Conservation (phyloP, 768 basidiomycete genomes). For the Lactarius indigo region DNA sequence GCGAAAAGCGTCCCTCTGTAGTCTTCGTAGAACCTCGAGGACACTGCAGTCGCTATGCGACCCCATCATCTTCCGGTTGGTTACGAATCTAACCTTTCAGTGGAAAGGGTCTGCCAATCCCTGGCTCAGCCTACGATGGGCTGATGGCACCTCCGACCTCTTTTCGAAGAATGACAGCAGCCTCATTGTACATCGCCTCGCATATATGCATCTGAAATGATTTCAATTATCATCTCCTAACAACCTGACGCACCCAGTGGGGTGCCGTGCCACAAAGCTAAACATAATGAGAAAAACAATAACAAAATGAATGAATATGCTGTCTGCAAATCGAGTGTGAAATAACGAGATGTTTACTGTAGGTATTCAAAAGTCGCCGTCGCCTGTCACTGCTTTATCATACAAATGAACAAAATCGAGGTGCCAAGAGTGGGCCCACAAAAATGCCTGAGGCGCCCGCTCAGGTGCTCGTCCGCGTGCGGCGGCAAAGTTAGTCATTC, state of each 20-base stretch:
- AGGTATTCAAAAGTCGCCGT: conserved; percentile 8
- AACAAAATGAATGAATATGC: conserved; percentile 1
- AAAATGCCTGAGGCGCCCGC: background rate
- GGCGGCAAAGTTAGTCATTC: conserved; percentile 13
- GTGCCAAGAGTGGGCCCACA: background rate
- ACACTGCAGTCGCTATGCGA: too few species aligned
- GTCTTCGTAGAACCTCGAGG: too few species aligned
- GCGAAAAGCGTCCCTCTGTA: too few species aligned
- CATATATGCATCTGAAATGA: background rate
- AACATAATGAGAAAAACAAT: background rate
- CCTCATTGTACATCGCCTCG: background rate
- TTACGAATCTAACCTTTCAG: too few species aligned
- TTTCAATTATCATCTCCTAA: background rate
- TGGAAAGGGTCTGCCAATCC: too few species aligned
- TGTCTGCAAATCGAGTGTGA: conserved; percentile 17
- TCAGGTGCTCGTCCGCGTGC: background rate
- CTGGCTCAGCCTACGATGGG: too few species aligned
- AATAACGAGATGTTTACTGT: conserved; percentile 4
- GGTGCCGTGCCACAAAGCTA: background rate
- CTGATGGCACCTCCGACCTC: too few species aligned
- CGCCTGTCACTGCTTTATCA: conserved; percentile 5
- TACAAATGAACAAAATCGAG: conserved; percentile 7
- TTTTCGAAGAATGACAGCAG: background rate
- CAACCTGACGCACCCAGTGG: background rate
- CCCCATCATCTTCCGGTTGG: too few species aligned